phyloP scores from a whole-genome alignment of 768 basidiomycete genomes.

The Fistulinella prunicolor region DNA sequence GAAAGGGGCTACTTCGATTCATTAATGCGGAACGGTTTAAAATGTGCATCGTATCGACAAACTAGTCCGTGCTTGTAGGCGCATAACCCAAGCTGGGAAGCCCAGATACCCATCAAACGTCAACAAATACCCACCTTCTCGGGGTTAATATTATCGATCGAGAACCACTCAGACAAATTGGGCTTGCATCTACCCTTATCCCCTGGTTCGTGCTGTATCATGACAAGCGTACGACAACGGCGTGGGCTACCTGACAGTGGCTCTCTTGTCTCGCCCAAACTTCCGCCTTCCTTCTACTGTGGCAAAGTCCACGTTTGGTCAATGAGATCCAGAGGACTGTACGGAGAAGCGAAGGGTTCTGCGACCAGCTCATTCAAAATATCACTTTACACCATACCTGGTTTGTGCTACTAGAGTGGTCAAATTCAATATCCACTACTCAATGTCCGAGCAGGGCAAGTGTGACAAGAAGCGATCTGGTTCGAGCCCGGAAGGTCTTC shows the following conservation, averaged over 20 bases:
- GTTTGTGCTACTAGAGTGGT: neutral
- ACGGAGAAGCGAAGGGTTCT: neutral
- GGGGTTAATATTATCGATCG: constrained; percentile 9
- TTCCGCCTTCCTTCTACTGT: neutral
- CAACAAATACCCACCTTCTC: constrained; percentile 1
- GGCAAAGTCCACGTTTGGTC: neutral
- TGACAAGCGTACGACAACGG: constrained; percentile 5
- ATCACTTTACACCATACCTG: neutral
- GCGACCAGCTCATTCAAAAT: neutral
- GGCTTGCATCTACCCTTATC: constrained; percentile 2
- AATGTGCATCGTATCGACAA: constrained; percentile 13
- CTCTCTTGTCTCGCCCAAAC: neutral
- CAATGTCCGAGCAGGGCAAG: constrained; percentile 4
- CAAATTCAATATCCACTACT: neutral
- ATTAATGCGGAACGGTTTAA: constrained; percentile 1
- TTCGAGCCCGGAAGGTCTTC: too few species aligned
- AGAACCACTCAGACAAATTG: constrained; percentile 7
- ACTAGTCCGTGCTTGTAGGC: constrained; percentile 1
- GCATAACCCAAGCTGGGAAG: constrained; percentile 2
- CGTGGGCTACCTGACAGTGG: neutral
- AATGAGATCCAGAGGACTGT: neutral
- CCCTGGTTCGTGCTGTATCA: constrained; percentile 3
- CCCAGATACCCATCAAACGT: constrained; percentile 2
- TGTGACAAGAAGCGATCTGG: too few species aligned
- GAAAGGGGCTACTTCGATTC: constrained; percentile 7